Percentiles rank a stretch among this genome's conserved stretches.
Evolutionary conservation across 1,284 basidiomycete genomes (phyloP).

Genomic region (Heterobasidion parviporum): DNA sequence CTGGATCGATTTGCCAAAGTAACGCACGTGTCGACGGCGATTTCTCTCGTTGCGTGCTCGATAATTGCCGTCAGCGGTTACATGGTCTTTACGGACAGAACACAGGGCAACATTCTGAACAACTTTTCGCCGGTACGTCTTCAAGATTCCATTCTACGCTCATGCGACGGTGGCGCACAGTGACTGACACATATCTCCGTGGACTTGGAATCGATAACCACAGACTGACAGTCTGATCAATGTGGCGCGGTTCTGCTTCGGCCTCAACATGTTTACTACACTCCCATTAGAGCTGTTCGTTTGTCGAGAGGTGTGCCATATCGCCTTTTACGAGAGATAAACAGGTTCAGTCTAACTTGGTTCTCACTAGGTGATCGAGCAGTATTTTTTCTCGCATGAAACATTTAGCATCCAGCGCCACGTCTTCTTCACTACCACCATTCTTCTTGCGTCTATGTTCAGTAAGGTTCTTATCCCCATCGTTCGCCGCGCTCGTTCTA

Average conservation of each 20-base stretch:
- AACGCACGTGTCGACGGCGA: slow-evolving; percentile 83
- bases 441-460: slow-evolving; percentile 79
- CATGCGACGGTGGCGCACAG: neutral
- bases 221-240: slow-evolving; percentile 84
- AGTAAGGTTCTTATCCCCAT: slow-evolving; percentile 39
- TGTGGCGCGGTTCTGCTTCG: slow-evolving; percentile 91
- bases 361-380: slow-evolving; percentile 69
- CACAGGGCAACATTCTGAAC: slow-evolving; percentile 90
- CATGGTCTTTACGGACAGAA: slow-evolving; percentile 90
- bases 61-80: slow-evolving; percentile 89
- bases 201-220: neutral
- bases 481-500: neutral
- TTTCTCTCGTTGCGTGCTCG: slow-evolving; percentile 77
- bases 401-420: slow-evolving; percentile 79
- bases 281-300: slow-evolving; percentile 91
- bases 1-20: slow-evolving; percentile 91
- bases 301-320: slow-evolving; percentile 71
- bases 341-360: neutral
- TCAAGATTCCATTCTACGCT: neutral
- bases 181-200: no score
- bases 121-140: slow-evolving; percentile 70
- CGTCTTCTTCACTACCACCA: slow-evolving; percentile 82
- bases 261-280: slow-evolving; percentile 98
- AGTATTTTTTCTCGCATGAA: slow-evolving; percentile 86
- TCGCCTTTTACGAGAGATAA: neutral